Conservation (phyloP, 148 eudicot species). For the Pouteria glomerata region DNA sequence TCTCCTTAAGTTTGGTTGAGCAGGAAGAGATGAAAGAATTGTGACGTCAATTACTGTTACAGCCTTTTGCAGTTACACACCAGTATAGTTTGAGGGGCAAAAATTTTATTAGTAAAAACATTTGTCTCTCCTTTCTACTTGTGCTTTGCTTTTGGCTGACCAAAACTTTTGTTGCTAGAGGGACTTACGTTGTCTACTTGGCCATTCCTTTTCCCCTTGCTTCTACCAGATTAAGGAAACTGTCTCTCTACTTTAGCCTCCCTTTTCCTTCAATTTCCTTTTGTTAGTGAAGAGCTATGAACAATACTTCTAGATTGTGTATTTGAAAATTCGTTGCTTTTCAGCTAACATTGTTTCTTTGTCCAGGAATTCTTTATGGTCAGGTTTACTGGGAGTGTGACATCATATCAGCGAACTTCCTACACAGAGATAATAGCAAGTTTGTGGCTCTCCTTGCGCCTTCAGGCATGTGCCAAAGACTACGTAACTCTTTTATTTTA, state of each 20-base stretch:
- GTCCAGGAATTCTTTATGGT: conserved; percentile 68
- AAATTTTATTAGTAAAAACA: not conserved
- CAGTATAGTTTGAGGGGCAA: not conserved
- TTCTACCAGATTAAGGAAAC: no score
- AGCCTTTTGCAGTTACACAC: not conserved
- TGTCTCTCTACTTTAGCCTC: not conserved
- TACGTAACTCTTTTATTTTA: no score
- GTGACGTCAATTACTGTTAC: not conserved
- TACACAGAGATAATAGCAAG: conserved; percentile 85
- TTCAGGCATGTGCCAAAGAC: conserved; percentile 52
- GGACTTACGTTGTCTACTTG: not conserved
- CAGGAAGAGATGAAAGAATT: not conserved
- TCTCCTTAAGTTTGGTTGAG: conserved; percentile 3
- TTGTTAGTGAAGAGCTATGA: not conserved
- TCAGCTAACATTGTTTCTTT: conserved; percentile 13
- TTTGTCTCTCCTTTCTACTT: not conserved
- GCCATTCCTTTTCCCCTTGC: not conserved
- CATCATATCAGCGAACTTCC: conserved; percentile 80
- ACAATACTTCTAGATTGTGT: not conserved
- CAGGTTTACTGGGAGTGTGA: conserved; percentile 50
- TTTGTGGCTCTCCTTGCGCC: conserved; percentile 96
- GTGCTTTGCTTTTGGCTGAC: not conserved
- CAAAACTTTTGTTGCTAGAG: not conserved
- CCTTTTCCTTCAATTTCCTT: not conserved
- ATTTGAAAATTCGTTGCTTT: not conserved